Base-by-base conservation (phyloP, 371 early-diverging fungal genomes). In the Mucor circinelloides region DNA sequence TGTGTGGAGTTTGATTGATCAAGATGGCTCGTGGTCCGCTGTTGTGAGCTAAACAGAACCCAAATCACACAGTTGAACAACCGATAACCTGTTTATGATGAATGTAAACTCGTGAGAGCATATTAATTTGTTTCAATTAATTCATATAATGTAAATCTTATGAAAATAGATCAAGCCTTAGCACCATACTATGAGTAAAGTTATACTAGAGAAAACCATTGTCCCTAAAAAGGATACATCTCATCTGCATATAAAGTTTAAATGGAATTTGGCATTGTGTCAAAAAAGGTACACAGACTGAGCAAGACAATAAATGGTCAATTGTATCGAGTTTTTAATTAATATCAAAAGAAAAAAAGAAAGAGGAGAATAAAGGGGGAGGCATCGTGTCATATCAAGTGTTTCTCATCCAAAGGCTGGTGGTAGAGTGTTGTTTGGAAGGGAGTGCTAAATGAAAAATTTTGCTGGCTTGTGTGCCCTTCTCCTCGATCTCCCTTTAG, bases 161-260 rank as follows among this genome's bases (percentile, higher is more conserved):
- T 40, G 40, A 40, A 40, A 40, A 40, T 40, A 40, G 40, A 40
- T 40, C 40, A 40, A 40, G 17, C 40, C 0, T 3, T 17, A n/a
- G n/a, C 40, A 4, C 3, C 40, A 0, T 17, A 40, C 3, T 6
- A 40, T 17, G 17, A 40, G n/a, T 40, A 17, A 17, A 40, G 9
- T 17, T 9, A 40, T 17, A 40, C 40, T 40, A 17, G 40, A 40
- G 4, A 40, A 46, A 46, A 9, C 3, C 21, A 46, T 21, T 46
- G 46, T 9, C 46, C 46, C 46, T 46, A 46, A 46, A 40, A 46
- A 46, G 46, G 46, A 46, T 21, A 46, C 21, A 21, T 21, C 46
- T 46, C 46, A 46, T 46, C 46, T 46, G 46, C 46, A 46, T 46
- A 46, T 46, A 46, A 46, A 46, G 46, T 46, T 46, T 46, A 46